Evolutionary conservation across 208 protist species (phyloP), one percentile per base, ranked within the genome.

Genomic region (Leishmania amazonensis): DNA sequence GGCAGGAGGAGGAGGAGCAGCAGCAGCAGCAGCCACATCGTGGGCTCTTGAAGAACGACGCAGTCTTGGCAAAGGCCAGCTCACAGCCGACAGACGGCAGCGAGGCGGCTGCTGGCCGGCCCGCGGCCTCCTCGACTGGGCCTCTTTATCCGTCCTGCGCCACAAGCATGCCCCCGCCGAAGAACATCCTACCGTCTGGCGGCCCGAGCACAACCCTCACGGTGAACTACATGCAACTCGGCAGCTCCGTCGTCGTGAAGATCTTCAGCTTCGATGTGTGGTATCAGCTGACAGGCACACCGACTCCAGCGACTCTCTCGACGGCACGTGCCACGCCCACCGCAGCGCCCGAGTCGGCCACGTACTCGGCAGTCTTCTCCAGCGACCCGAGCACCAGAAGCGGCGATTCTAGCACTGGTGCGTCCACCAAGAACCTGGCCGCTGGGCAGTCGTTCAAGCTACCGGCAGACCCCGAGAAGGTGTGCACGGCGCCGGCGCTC

Each of bases 241-340:
- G 82, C 9, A 64, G 72, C 28, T 58, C 60, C 60, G 40, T 94
- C 28, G 21, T 93, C 15, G 5, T 94, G 17, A 93, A 94, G 58
- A 31, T 94, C 3, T 93, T 94, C 82, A 78, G 79, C 57, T 80
- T 78, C 82, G 80, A 91, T 60, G 76, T 88, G 28, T 93, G 89
- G 88, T 85, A 83, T 35, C 42, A 85, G 1, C 64, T 94, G 54
- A 81, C 81, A 0, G 15, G 85, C 72, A 47, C 64, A 28, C 76
- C 76, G 13, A 24, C n/a, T 54, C 57, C 60, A 40, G 1, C 76
- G 24, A 38, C 53, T 70, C 1, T 74, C 45, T 9, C 19, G 40
- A 13, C 0, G 21, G 60, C 24, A 24, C 24, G 24, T 45, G 8
- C 7, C 19, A 49, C 8, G 19, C 24, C 62, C 24, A 28, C 38